Evolutionary conservation across 805 yeast genomes (phyloP).

Genomic region (Hanseniaspora valbyensis): DNA sequence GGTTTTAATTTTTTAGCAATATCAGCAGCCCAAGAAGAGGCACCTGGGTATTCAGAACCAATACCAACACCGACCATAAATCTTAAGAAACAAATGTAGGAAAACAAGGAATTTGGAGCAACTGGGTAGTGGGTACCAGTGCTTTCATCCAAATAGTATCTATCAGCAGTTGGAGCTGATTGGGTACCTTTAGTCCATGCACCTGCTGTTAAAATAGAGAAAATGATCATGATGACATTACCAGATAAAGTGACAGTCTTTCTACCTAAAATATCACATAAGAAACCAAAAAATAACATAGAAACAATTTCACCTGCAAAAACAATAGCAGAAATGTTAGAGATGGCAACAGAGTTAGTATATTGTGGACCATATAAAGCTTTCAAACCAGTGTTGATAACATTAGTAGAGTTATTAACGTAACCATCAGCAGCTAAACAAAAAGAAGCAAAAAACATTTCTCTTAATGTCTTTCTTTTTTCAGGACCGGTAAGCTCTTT

Average conservation of each 20-base stretch:
- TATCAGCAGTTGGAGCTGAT: conserved; percentile 43
- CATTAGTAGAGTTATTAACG: conserved; percentile 71
- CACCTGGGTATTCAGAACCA: conserved; percentile 88
- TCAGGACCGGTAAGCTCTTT: background rate
- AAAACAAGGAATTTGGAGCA: conserved; percentile 6
- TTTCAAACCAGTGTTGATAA: conserved; percentile 66
- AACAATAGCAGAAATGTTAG: conserved; percentile 76
- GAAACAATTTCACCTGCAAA: conserved; percentile 90
- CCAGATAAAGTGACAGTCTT: conserved; percentile 75
- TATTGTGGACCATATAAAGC: conserved; percentile 56
- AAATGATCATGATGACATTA: conserved; percentile 61
- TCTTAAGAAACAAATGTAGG: conserved; percentile 30
- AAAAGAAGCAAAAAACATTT: conserved; percentile 11
- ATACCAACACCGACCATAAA: conserved; percentile 83
- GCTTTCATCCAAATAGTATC: conserved; percentile 64
- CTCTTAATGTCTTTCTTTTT: conserved; percentile 1
- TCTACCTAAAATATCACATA: conserved; percentile 72
- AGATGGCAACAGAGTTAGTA: conserved; percentile 53
- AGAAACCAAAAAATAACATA: conserved; percentile 65
- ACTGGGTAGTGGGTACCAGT: conserved; percentile 43
- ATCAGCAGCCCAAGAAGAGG: conserved; percentile 82
- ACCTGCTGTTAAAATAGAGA: conserved; percentile 70
- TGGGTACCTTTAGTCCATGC: conserved; percentile 65
- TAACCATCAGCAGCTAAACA: conserved; percentile 80
- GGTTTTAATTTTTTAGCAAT: conserved; percentile 85